These are phyloP conservation scores for Candida sphagnicola DNA, from an alignment of 805 yeast genomes.

Conservation along the genomic window DNA sequence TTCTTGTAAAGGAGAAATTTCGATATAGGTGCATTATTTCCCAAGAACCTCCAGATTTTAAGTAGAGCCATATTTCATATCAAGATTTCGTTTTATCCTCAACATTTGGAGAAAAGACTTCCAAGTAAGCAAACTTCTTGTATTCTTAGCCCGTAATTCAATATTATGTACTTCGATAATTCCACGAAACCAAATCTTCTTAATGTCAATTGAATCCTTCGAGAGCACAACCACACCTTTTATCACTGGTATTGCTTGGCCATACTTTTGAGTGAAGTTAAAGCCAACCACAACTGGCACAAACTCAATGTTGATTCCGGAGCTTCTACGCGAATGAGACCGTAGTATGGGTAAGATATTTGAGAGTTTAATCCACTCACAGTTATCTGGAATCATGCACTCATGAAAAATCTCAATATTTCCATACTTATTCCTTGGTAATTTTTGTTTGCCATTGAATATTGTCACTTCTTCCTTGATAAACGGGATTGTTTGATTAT, in stretches of 20 bases:
- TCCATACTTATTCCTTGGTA: conserved; percentile 28
- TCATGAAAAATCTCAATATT: conserved; percentile 26
- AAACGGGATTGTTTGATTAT: conserved; percentile 26
- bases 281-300: conserved; percentile 32
- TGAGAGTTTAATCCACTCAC: conserved; percentile 23
- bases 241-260: conserved; percentile 23
- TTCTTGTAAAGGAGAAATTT: conserved; percentile 10
- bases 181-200: conserved; percentile 23
- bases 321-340: too few species aligned
- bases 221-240: conserved; percentile 24
- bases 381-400: conserved; percentile 27
- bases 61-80: conserved; percentile 10
- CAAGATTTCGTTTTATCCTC: conserved; percentile 10
- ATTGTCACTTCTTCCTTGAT: conserved; percentile 10
- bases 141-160: conserved; percentile 2
- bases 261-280: conserved; percentile 17
- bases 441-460: conserved; percentile 3
- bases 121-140: conserved; percentile 1
- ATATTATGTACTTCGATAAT: conserved; percentile 10
- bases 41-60: conserved; percentile 32
- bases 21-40: conserved; percentile 15
- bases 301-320: too few species aligned
- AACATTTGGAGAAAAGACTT: conserved; percentile 4
- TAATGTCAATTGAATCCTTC: conserved; percentile 12
- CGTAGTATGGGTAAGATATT: conserved; percentile 17